Percentiles rank a stretch among this genome's conserved stretches.
These are phyloP conservation scores for Hyaloperonospora brassicae DNA, from an alignment of 352 stramenopile genomes.

Conservation along the genomic window DNA sequence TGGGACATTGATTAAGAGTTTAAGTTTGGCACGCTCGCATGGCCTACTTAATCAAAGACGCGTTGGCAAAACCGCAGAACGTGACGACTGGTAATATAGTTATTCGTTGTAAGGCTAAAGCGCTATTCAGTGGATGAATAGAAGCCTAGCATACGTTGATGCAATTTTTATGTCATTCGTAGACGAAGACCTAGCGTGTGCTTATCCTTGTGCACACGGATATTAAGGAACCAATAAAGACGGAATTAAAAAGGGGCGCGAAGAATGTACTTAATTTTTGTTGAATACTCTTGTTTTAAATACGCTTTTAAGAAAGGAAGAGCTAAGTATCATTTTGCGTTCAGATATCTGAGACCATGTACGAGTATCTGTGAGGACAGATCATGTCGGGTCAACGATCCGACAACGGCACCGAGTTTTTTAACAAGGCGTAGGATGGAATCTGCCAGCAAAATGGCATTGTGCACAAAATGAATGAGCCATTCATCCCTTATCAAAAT, in stretches of 20 bases:
- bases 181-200: conserved; percentile 7
- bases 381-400: conserved; percentile 8
- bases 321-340: too few species aligned
- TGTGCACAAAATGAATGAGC: conserved; percentile 4
- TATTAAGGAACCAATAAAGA: neutral
- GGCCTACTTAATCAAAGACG: conserved; percentile 7
- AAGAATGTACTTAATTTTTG: neutral
- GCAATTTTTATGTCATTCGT: neutral
- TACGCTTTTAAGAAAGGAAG: too few species aligned
- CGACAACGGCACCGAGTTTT: conserved; percentile 26
- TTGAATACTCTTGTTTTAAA: neutral
- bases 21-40: conserved; percentile 25
- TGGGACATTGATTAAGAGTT: conserved; percentile 6
- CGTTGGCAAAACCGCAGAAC: neutral
- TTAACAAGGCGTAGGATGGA: conserved; percentile 9
- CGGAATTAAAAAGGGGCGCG: neutral
- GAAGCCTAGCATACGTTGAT: conserved; percentile 1
- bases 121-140: neutral
- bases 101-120: neutral
- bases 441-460: neutral
- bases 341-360: too few species aligned
- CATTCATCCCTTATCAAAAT: conserved; percentile 12
- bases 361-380: conserved; percentile 1
- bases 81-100: neutral
- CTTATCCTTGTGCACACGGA: neutral